Evolutionary conservation across 352 stramenopile genomes (phyloP), one percentile per base, ranked within the genome.

Genomic region (Peronospora farinosa): DNA sequence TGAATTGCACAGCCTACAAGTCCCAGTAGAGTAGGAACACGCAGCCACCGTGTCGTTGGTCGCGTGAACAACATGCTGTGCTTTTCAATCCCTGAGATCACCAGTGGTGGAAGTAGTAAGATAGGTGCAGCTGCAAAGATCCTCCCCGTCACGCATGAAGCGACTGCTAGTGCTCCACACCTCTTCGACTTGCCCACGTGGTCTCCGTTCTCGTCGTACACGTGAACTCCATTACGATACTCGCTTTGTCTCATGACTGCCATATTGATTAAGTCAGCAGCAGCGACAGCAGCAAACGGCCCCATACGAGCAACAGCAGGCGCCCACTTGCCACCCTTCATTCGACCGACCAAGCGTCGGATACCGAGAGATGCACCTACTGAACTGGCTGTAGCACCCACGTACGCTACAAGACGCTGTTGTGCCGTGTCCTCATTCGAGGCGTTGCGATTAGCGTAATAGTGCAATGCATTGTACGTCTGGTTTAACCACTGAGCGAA

Each of bases 381-480:
- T 0, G 80, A 88, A 52, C 74, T 88, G 40, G 68, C 76, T 0
- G 84, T 94, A 8, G 84, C 78, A 8, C 68, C 80, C 9, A 86
- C 54, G 67, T 91, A 94, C 16, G 80, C 81, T 0, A 65, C 63
- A 3, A 81, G 25, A 3, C 80, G 80, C 64, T 90, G 77, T 60
- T 77, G 52, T 6, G 74, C 58, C 49, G 80, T 85, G 61, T 94
- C 84, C 32, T 91, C 69, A 49, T 92, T 92, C 19, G 74, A 87
- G 7, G 78, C 78, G 45, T 94, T 94, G 49, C 80, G 84, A 54
- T 94, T 94, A 48, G 84, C 84, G 57, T 91, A 92, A 63, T 94
- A 94, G 63, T 94, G 84, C 47, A 92, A 60, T n/a, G 84, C 84
- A 50, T 94, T 94, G 72, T 94, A 94, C 35, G 80, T 90, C 60